phyloP scores from a whole-genome alignment of 768 basidiomycete species.

The Leccinum sublutescens region DNA sequence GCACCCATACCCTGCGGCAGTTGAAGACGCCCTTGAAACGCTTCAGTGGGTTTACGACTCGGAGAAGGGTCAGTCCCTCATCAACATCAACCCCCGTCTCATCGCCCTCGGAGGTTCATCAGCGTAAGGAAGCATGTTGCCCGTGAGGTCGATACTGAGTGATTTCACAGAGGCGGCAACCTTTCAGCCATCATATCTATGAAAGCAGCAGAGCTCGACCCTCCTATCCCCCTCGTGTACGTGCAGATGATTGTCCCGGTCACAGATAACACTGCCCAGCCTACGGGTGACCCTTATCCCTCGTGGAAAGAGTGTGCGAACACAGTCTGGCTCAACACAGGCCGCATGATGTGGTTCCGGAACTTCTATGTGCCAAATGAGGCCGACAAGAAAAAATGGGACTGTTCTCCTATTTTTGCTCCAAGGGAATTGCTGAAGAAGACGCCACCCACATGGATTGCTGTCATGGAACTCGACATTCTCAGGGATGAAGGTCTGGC shows the following conservation, averaged over 20 bases:
- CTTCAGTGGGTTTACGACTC: slow-evolving; percentile 27
- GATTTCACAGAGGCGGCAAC: slow-evolving; percentile 60
- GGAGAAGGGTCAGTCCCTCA: slow-evolving; percentile 41
- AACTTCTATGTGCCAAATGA: slow-evolving; percentile 64
- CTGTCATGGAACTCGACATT: slow-evolving; percentile 66
- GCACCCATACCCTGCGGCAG: slow-evolving; percentile 33
- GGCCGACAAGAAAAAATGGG: slow-evolving; percentile 62
- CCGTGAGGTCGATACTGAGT: background rate
- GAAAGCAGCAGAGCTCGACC: slow-evolving; percentile 51
- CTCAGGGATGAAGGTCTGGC: slow-evolving; percentile 65
- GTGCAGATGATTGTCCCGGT: slow-evolving; percentile 74
- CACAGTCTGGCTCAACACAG: slow-evolving; percentile 60
- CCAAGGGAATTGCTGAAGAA: slow-evolving; percentile 52
- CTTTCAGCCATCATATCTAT: slow-evolving; percentile 66
- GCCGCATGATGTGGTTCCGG: slow-evolving; percentile 74
- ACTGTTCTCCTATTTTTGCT: slow-evolving; percentile 70
- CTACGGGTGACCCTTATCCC: slow-evolving; percentile 35
- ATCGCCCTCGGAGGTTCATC: slow-evolving; percentile 76
- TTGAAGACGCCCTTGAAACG: slow-evolving; percentile 38
- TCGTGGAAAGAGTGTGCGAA: slow-evolving; percentile 61
- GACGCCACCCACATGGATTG: slow-evolving; percentile 63
- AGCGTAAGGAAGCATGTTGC: slow-evolving; percentile 40
- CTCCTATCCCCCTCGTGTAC: slow-evolving; percentile 54
- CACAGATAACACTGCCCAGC: slow-evolving; percentile 66
- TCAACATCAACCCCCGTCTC: slow-evolving; percentile 47